phyloP scores from a whole-genome alignment of 257 asterid genomes.

The Solanum chiquidenum region DNA sequence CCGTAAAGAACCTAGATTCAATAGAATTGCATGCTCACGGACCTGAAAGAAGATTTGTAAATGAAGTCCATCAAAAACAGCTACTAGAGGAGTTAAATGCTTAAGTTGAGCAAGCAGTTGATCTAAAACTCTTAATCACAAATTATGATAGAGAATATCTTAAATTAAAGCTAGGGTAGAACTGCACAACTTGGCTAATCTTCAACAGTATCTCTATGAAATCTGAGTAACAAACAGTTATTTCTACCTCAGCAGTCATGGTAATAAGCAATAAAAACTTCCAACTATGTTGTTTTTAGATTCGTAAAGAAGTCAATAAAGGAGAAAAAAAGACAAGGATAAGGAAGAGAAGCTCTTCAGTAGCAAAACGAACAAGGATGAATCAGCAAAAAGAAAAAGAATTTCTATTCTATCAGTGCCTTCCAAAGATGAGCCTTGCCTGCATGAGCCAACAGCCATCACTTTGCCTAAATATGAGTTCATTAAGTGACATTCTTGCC shows the following conservation, averaged over 20 bases:
- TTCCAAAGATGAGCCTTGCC: neutral
- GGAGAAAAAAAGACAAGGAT: neutral
- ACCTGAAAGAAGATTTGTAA: conserved; percentile 34
- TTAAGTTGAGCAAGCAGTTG: neutral
- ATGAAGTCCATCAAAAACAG: neutral
- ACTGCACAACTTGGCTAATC: neutral
- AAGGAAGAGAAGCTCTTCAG: neutral
- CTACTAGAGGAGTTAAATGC: neutral
- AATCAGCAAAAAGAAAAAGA: neutral
- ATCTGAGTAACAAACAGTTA: neutral
- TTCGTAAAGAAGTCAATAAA: neutral
- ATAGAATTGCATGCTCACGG: conserved; percentile 82
- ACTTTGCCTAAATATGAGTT: neutral
- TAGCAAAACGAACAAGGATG: neutral
- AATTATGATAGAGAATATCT: neutral
- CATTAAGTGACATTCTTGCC: neutral
- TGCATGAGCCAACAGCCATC: neutral
- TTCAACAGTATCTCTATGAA: neutral
- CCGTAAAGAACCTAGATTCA: conserved; percentile 89
- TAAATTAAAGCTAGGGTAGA: neutral
- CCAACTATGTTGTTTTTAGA: neutral
- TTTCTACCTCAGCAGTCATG: neutral
- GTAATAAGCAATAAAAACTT: neutral
- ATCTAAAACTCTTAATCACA: neutral
- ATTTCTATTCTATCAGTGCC: neutral